Conservation (phyloP, 306 rosid genomes). For the Begonia masoniana region DNA sequence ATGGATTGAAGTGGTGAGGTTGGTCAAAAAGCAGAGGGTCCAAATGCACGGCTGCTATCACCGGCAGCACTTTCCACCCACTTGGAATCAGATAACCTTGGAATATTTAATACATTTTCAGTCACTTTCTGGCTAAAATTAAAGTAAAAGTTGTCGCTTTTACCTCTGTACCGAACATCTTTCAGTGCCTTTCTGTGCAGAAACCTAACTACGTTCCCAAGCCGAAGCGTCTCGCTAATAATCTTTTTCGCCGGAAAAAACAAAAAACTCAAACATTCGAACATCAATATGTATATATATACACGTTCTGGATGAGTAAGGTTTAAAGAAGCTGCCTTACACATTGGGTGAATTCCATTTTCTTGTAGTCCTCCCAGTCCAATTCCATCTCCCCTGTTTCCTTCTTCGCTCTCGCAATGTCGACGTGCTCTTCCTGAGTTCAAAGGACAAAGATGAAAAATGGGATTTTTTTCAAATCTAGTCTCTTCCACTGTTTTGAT, state of each 20-base stretch:
- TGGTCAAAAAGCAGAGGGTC: slow-evolving; percentile 89
- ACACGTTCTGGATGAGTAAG: background rate
- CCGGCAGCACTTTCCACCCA: slow-evolving; percentile 99
- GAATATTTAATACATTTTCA: no score
- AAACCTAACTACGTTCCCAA: slow-evolving; percentile 93
- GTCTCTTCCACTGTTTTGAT: no score
- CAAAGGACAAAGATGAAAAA: no score
- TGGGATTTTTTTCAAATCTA: no score
- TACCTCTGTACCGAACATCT: slow-evolving; percentile 82
- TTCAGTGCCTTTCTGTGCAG: slow-evolving; percentile 88
- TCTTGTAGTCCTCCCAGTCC: slow-evolving; percentile 87
- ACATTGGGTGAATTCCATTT: slow-evolving; percentile 93
- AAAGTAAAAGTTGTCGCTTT: no score
- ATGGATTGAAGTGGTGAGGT: slow-evolving; percentile 90
- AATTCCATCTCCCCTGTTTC: slow-evolving; percentile 57
- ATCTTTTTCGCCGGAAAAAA: slow-evolving; percentile 30
- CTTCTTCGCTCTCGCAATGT: slow-evolving; percentile 52
- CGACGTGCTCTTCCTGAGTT: slow-evolving; percentile 62
- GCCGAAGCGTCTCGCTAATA: slow-evolving; percentile 82
- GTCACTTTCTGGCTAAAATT: no score
- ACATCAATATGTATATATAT: no score
- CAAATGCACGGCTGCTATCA: slow-evolving; percentile 88
- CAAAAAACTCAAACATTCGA: background rate
- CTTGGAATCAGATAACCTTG: slow-evolving; percentile 96
- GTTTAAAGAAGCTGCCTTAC: slow-evolving; percentile 29